Percentiles rank a stretch among this genome's conserved stretches.
Conservation (phyloP, 495 filamentous ascomycete species). For the Rostrohypoxylon terebratum region DNA sequence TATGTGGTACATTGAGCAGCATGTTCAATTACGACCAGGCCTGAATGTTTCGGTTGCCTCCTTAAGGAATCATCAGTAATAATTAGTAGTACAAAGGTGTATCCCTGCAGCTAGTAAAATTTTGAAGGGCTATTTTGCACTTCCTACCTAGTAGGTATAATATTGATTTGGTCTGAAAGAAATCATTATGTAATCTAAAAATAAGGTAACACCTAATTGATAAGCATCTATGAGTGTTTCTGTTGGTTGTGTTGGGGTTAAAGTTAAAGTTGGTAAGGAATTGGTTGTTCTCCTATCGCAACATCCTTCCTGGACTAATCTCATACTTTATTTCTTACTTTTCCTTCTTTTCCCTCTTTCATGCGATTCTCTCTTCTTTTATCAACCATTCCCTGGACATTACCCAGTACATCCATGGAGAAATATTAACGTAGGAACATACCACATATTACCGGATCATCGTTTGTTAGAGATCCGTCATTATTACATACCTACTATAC, state of each 20-base stretch:
- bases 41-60: slow-evolving; percentile 3
- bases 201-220: not conserved
- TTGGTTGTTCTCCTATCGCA: not conserved
- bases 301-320: not conserved
- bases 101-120: not conserved
- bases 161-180: not conserved
- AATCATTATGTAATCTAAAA: slow-evolving; percentile 1
- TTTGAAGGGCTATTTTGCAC: not conserved
- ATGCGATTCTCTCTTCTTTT: not conserved
- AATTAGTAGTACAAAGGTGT: not conserved
- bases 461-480: not conserved
- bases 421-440: not conserved
- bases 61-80: not conserved
- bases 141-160: too few species aligned
- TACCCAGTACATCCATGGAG: not conserved
- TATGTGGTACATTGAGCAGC: not conserved
- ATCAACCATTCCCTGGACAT: too few species aligned
- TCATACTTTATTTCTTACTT: not conserved
- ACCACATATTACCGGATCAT: too few species aligned
- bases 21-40: not conserved
- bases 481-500: not conserved
- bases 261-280: not conserved
- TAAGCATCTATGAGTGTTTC: not conserved
- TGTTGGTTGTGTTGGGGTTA: not conserved
- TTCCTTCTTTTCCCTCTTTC: slow-evolving; percentile 3